Percentiles rank a stretch among this genome's conserved stretches.
phyloP scores from a whole-genome alignment of 1,284 basidiomycete genomes.

The Melampsora larici-populina region DNA sequence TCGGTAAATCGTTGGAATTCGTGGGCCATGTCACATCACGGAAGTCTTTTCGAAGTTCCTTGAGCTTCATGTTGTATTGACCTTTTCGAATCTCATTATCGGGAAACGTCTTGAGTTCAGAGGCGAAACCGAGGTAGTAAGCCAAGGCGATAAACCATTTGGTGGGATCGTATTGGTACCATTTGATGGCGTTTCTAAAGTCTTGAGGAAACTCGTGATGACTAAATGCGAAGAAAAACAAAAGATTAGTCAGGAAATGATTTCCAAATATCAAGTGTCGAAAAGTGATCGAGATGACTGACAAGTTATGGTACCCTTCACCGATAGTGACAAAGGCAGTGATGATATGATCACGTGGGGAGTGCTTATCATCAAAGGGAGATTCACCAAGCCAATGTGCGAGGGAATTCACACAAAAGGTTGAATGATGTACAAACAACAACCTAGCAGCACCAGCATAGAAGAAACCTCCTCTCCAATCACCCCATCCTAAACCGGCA shows the following conservation, averaged over 20 bases:
- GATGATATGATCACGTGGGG: slow-evolving; percentile 79
- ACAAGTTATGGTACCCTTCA: slow-evolving; percentile 92
- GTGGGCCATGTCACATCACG: slow-evolving; percentile 73
- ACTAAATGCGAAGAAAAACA: slow-evolving; percentile 6
- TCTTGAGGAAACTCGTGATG: slow-evolving; percentile 58
- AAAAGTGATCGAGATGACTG: slow-evolving; percentile 14
- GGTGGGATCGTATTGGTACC: slow-evolving; percentile 65
- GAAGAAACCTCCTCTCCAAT: slow-evolving; percentile 76
- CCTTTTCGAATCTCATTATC: slow-evolving; percentile 91
- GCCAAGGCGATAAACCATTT: slow-evolving; percentile 84
- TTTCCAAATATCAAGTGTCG: slow-evolving; percentile 48
- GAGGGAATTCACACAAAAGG: slow-evolving; percentile 91
- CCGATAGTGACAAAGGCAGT: slow-evolving; percentile 84
- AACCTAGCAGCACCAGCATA: slow-evolving; percentile 80
- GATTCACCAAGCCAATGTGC: slow-evolving; percentile 90
- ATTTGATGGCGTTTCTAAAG: slow-evolving; percentile 86
- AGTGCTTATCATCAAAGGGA: slow-evolving; percentile 91
- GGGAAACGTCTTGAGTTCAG: slow-evolving; percentile 84
- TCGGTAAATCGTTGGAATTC: slow-evolving; percentile 66
- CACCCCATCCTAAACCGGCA: slow-evolving; percentile 76
- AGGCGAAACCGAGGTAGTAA: slow-evolving; percentile 69
- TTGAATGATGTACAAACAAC: slow-evolving; percentile 86
- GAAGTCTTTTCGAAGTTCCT: slow-evolving; percentile 69
- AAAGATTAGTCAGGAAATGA: not conserved
- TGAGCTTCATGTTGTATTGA: slow-evolving; percentile 85